Evolutionary conservation across 2,329 filamentous ascomycete genomes (phyloP).

Genomic region (Alternaria ventricosa): DNA sequence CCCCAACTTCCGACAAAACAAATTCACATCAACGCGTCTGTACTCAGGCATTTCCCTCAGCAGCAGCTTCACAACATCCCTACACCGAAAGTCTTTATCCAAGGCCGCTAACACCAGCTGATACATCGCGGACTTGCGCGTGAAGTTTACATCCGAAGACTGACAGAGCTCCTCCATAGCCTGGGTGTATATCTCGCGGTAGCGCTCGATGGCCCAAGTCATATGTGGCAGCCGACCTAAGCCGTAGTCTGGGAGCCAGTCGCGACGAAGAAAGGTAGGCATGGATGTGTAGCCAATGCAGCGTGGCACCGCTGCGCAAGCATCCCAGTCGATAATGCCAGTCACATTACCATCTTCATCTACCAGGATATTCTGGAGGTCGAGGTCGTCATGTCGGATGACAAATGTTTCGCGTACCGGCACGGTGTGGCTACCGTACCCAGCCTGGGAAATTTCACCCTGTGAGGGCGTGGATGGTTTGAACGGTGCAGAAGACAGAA

Average conservation of each 20-base stretch:
- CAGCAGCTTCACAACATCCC: slow-evolving; percentile 4
- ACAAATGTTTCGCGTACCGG: slow-evolving; percentile 21
- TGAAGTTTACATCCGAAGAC: slow-evolving; percentile 15
- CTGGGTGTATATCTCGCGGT: slow-evolving; percentile 20
- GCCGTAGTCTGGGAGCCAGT: slow-evolving; percentile 9
- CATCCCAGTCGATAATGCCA: slow-evolving; percentile 33
- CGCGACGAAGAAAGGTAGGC: slow-evolving; percentile 17
- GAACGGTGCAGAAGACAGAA: neutral
- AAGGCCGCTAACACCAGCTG: slow-evolving; percentile 3
- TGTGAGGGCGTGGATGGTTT: neutral
- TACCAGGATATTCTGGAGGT: slow-evolving; percentile 33
- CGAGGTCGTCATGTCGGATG: slow-evolving; percentile 30
- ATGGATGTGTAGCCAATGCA: slow-evolving; percentile 19
- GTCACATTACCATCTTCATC: slow-evolving; percentile 23
- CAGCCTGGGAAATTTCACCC: neutral
- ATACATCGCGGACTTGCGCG: slow-evolving; percentile 18
- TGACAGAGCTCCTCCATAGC: slow-evolving; percentile 11
- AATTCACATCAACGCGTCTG: neutral
- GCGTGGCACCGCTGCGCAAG: slow-evolving; percentile 15
- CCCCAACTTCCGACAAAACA: neutral
- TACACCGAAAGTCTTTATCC: neutral
- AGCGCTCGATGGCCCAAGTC: slow-evolving; percentile 9
- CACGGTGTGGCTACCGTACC: neutral
- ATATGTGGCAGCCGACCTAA: neutral
- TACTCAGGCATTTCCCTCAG: slow-evolving; percentile 9